Evolutionary conservation across 1,284 basidiomycete species (phyloP), one percentile per base, ranked within the genome.

Genomic region (Pterulicium gracile): DNA sequence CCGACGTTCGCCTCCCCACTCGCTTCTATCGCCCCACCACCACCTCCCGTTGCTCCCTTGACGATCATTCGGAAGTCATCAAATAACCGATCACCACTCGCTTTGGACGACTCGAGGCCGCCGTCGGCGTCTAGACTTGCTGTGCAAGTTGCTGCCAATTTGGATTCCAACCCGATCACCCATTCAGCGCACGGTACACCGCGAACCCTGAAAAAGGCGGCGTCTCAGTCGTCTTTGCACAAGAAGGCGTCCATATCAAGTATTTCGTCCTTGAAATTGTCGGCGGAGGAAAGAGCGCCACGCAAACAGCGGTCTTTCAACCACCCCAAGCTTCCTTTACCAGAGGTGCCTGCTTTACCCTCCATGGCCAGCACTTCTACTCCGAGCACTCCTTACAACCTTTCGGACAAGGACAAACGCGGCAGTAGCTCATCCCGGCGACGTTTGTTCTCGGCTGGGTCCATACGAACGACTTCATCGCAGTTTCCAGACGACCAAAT

Each of bases 391-490:
- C 27, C n/a, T n/a, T 32, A 7, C 27, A 7, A n/a, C 27, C n/a
- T n/a, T n/a, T 32, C 27, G 7, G 27, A 7, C 27, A 7, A n/a
- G n/a, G 27, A 32, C 10, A 32, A 32, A n/a, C 7, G 27, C 7
- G 27, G 27, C 27, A 32, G 27, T n/a, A n/a, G 7, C 7, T 32
- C 27, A 7, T 32, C 27, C n/a, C 62, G 79, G 48, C 78, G 72
- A 55, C 70, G 79, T n/a, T 58, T 82, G 13, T 82, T 81, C 55
- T 81, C 80, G 14, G 67, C 69, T 22, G 70, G 75, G 1, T 76
- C 69, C 53, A 50, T 62, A 21, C 66, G 72, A 45, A 66, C 73
- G 10, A n/a, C n/a, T 32, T 32, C 27, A n/a, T 32, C 27, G n/a
- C 10, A 7, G 7, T n/a, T 32, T 32, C 27, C 27, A 10, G 27